A percentile compares a stretch with the other conserved stretches of the same genome.
Evolutionary conservation across 208 protist species (phyloP).

Genomic region (Leishmania major): DNA sequence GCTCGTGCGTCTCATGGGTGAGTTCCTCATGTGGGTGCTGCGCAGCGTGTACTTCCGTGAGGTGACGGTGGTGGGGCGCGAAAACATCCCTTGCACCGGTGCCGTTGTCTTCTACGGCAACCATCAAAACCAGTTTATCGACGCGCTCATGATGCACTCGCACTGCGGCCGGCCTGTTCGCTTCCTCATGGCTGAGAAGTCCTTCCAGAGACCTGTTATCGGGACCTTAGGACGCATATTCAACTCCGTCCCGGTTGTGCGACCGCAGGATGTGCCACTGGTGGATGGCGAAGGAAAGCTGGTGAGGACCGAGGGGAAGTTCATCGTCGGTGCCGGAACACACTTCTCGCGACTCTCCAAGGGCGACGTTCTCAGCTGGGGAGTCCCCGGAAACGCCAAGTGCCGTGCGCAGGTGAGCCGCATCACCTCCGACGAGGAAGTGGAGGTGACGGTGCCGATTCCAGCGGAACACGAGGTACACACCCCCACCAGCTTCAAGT

Average conservation of each 20-base stretch:
- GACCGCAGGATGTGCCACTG: constrained; percentile 90
- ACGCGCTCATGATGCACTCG: constrained; percentile 91
- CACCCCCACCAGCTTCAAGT: constrained; percentile 61
- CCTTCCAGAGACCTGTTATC: constrained; percentile 79
- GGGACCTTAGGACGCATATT: constrained; percentile 86
- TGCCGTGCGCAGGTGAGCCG: constrained; percentile 68
- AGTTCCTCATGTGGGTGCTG: constrained; percentile 87
- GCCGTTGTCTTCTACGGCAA: constrained; percentile 95
- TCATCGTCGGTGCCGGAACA: constrained; percentile 71
- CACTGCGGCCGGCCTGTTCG: constrained; percentile 75
- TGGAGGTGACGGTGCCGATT: constrained; percentile 81
- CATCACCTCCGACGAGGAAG: constrained; percentile 70
- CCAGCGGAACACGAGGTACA: constrained; percentile 43
- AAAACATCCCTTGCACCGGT: constrained; percentile 89
- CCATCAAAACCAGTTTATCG: constrained; percentile 94
- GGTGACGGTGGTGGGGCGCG: constrained; percentile 84
- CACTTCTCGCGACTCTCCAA: constrained; percentile 64
- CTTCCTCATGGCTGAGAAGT: constrained; percentile 94
- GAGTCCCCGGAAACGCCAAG: constrained; percentile 33
- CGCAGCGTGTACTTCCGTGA: constrained; percentile 94
- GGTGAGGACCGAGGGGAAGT: constrained; percentile 41
- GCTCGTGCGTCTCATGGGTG: constrained; percentile 64
- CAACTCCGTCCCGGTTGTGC: constrained; percentile 91
- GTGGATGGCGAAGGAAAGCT: constrained; percentile 58
- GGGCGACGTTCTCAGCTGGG: constrained; percentile 83